Conservation (phyloP, 2,329 filamentous ascomycete species). For the Chaetomiaceae sp. region DNA sequence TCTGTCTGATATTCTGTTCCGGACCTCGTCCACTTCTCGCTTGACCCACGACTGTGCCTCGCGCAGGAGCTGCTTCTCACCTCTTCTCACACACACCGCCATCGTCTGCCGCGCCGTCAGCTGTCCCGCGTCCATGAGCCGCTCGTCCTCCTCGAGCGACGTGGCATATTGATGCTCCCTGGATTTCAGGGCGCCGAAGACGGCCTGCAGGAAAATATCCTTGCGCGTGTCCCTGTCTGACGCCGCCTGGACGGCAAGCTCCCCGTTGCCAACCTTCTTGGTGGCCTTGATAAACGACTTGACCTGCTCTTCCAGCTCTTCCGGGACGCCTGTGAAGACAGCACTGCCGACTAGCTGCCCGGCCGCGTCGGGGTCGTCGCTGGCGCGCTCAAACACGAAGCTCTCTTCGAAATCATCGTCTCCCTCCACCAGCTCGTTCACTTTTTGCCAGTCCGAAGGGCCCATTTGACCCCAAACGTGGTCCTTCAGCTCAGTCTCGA, state of each 20-base stretch:
- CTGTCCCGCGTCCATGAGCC: constrained; percentile 5
- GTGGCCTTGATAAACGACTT: constrained; percentile 46
- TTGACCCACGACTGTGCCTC: constrained; percentile 28
- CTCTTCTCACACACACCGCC: constrained; percentile 33
- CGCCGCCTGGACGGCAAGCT: constrained; percentile 31
- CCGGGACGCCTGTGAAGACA: constrained; percentile 40
- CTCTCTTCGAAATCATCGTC: constrained; percentile 68
- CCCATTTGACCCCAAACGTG: constrained; percentile 12
- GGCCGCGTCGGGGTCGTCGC: constrained; percentile 46
- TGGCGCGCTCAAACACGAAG: constrained; percentile 61
- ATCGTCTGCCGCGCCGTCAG: constrained; percentile 20
- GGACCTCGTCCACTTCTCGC: constrained; percentile 17
- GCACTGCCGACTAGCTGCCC: constrained; percentile 36
- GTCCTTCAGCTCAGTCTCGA: constrained; percentile 22
- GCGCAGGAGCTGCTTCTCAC: constrained; percentile 33
- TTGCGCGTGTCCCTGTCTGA: constrained; percentile 48
- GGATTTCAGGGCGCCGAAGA: constrained; percentile 30
- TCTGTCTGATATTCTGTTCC: constrained; percentile 3
- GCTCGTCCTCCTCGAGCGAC: constrained; percentile 29
- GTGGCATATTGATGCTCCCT: constrained; percentile 29
- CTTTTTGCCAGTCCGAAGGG: constrained; percentile 36
- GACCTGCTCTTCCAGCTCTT: constrained; percentile 49
- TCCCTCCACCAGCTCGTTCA: constrained; percentile 38
- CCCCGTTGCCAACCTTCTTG: constrained; percentile 38
- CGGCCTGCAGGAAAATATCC: constrained; percentile 39